A percentile compares a stretch with the other conserved stretches of the same genome.
Evolutionary conservation across 202 grass and related monocot genomes (phyloP).

Genomic region (Schoenoplectus triqueter): DNA sequence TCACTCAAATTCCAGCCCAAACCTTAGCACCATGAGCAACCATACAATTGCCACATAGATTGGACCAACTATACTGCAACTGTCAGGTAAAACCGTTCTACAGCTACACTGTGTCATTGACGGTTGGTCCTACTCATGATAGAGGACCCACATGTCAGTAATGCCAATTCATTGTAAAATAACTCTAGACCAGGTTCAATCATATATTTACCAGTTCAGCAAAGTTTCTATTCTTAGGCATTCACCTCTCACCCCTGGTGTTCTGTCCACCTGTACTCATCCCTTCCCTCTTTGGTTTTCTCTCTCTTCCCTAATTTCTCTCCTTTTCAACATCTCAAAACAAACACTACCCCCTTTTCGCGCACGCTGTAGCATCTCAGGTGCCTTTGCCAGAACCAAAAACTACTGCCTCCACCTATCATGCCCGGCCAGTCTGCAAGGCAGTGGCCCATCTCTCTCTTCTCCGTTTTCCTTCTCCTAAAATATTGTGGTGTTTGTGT

Average conservation of each 20-base stretch:
- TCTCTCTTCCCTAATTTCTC: slow-evolving; percentile 40
- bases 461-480: slow-evolving; percentile 23
- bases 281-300: slow-evolving; percentile 40
- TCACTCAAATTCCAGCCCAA: slow-evolving; percentile 35
- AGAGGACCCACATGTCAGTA: slow-evolving; percentile 7
- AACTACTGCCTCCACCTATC: slow-evolving; percentile 14
- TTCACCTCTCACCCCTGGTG: slow-evolving; percentile 35
- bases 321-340: slow-evolving; percentile 41
- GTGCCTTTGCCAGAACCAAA: slow-evolving; percentile 19
- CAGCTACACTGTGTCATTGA: not conserved
- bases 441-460: slow-evolving; percentile 47
- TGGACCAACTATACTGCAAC: slow-evolving; percentile 14
- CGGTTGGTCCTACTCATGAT: no score
- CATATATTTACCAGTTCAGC: not conserved
- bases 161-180: not conserved
- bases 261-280: slow-evolving; percentile 32
- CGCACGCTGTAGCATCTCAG: not conserved
- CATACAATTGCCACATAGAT: not conserved
- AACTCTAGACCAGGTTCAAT: not conserved
- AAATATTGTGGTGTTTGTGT: not conserved
- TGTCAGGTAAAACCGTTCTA: not conserved
- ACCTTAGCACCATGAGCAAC: not conserved
- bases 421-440: slow-evolving; percentile 57
- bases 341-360: slow-evolving; percentile 38
- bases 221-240: slow-evolving; percentile 70